Evolutionary conservation across 2,329 filamentous ascomycete species (phyloP), one percentile per base, ranked within the genome.

Genomic region (Pseudopithomyces maydicus): DNA sequence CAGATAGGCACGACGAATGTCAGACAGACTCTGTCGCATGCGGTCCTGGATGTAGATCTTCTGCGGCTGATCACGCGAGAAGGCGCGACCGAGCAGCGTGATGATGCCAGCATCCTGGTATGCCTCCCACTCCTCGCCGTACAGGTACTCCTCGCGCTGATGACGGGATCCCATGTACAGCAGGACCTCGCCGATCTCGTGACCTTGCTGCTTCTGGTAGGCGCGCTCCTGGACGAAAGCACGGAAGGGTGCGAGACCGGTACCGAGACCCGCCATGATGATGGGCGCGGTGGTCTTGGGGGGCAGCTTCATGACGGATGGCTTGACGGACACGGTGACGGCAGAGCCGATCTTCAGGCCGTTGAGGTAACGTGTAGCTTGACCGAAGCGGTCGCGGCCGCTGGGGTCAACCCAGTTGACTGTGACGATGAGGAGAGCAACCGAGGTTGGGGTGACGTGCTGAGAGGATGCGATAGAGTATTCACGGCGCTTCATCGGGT

Each of bases 41-140:
- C 93, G 87, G 76, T 99, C 95, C 82, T 99, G 95, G 73, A 99
- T 99, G 80, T 99, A 99, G 64, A 99, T 97, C 88, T 99, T 99
- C 81, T 97, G 85, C 15, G 91, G 90, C 84, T 99, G 95, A 75
- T 99, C 95, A 74, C 95, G 90, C 57, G 91, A 96, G 84, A 99
- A 99, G 42, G 95, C 95, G 50, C 91, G 88, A 51, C 95, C 95
- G 49, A 99, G 86, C 41, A 97, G 85, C 0, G 95, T 99, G 75
- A 99, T 93, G 68, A 99, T 91, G 50, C 95, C 95, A 0, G 95
- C 92, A 58, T 93, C 94, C 73, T 95, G 87, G 79, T 99, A 99
- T 0, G 95, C 95, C 78, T 99, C 95, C 95, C 95, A 99, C 78
- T 99, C 95, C 78, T 99, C 95, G 60, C 95, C 95, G 73, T 98